Conservation (phyloP, 306 rosid genomes). For the Casuarina equisetifolia region DNA sequence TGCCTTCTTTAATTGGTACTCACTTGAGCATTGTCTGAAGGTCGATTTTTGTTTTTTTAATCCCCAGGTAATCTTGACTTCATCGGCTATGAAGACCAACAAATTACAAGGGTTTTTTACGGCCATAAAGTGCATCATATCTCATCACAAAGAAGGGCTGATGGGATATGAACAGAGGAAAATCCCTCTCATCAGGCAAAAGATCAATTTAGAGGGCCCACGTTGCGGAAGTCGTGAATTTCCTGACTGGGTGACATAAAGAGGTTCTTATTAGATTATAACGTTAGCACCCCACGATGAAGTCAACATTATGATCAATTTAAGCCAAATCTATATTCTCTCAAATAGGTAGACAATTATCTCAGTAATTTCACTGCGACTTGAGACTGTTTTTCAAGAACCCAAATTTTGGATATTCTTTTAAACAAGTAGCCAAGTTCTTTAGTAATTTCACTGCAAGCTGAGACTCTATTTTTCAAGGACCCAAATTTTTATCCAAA, state of each 20-base stretch:
- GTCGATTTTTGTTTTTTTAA: neutral
- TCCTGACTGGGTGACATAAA: neutral
- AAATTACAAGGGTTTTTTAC: neutral
- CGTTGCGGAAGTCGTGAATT: neutral
- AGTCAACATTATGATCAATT: neutral
- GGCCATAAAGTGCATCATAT: neutral
- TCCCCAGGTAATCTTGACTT: neutral
- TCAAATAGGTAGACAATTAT: neutral
- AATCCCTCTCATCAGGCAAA: neutral
- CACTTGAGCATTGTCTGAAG: neutral
- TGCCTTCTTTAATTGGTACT: constrained; percentile 1
- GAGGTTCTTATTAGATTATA: neutral
- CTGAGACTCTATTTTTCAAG: no score
- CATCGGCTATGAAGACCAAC: neutral
- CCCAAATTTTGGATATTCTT: no score
- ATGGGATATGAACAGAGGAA: neutral
- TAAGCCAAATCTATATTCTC: neutral
- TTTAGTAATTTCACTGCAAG: no score
- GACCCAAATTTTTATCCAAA: neutral
- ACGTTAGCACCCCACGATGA: neutral
- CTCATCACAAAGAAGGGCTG: neutral
- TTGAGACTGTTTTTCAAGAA: no score
- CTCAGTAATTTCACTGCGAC: neutral
- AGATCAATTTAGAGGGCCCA: neutral
- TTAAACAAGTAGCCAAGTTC: no score